Base-by-base conservation (phyloP, 2,329 filamentous ascomycete species). In the Exophiala sp. region DNA sequence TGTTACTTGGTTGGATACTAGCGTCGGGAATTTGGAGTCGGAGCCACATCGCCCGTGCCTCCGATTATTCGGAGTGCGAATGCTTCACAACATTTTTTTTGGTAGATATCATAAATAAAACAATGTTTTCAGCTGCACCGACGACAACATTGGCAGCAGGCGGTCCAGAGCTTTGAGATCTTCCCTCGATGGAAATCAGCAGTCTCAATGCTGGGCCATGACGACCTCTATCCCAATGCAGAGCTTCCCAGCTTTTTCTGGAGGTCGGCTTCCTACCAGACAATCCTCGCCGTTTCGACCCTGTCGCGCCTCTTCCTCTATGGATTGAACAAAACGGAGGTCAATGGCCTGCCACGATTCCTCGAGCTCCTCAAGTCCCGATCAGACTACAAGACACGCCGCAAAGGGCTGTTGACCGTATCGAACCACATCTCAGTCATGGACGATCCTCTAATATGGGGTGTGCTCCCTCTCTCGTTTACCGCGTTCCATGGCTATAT, bases 381-480 rank as follows among this genome's bases (percentile, higher is more conserved):
- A 54, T 75, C 76, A 59, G 78, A 90, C 65, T 72, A 80, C 2
- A 76, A 79, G 35, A 75, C 75, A 43, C 81, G 88, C 57, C 73
- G 84, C 50, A 79, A 83, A 61, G 93, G 91, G 14, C 75, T 97
- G 53, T 76, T 97, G 54, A 97, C 91, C 89, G 88, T 93, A 29
- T 91, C 86, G 42, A 95, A 94, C 68, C 88, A 95, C 72, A 79
- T 88, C 58, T 89, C 85, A 66, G 83, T 94, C 86, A 72, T 97
- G 61, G 93, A 98, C 69, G 93, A 98, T 70, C 93, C 93, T 21
- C 71, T 97, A 51, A 82, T 96, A 60, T 98, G 91, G 91, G 93
- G 91, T 14, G 80, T 88, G 29, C 72, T 98, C 2, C 93, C 93
- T 1, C 67, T 87, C 39, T 76, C 78, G 43, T 88, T 93, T 64